phyloP scores from a whole-genome alignment of 2,329 filamentous ascomycete species.

The Chrysoporthe deuterocubensis region DNA sequence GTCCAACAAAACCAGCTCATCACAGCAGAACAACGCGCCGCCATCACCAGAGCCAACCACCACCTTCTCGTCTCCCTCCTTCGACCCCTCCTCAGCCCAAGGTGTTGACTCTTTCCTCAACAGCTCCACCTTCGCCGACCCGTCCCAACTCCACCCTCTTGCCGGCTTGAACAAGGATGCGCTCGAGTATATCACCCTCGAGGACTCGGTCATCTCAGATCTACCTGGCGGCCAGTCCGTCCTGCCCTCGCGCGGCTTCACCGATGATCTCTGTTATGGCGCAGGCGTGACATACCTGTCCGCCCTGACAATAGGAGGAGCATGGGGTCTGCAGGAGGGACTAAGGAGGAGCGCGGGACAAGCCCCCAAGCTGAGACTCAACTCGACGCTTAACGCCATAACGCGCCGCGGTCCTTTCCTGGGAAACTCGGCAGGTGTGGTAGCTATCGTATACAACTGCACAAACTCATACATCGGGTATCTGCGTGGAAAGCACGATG shows the following conservation, averaged over 20 bases:
- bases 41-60: slow-evolving; percentile 53
- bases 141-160: slow-evolving; percentile 86
- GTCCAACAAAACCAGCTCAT: slow-evolving; percentile 44
- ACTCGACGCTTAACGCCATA: slow-evolving; percentile 92
- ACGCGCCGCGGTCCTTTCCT: slow-evolving; percentile 92
- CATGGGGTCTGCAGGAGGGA: slow-evolving; percentile 91
- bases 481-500: slow-evolving; percentile 82
- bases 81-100: slow-evolving; percentile 73
- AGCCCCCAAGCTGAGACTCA: slow-evolving; percentile 89
- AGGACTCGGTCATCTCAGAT: slow-evolving; percentile 87
- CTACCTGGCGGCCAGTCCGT: slow-evolving; percentile 85
- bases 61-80: slow-evolving; percentile 59
- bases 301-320: slow-evolving; percentile 83
- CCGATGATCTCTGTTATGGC: slow-evolving; percentile 97
- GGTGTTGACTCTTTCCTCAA: slow-evolving; percentile 88
- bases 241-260: slow-evolving; percentile 94
- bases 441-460: slow-evolving; percentile 95
- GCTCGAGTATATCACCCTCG: slow-evolving; percentile 92
- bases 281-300: slow-evolving; percentile 92
- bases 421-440: slow-evolving; percentile 93
- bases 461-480: slow-evolving; percentile 85
- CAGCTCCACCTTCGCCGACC: slow-evolving; percentile 78
- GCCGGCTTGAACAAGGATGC: slow-evolving; percentile 91
- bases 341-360: slow-evolving; percentile 75
- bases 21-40: slow-evolving; percentile 46